Conservation (phyloP, 2,329 filamentous ascomycete species). For the Aspergillus viridinutans region DNA sequence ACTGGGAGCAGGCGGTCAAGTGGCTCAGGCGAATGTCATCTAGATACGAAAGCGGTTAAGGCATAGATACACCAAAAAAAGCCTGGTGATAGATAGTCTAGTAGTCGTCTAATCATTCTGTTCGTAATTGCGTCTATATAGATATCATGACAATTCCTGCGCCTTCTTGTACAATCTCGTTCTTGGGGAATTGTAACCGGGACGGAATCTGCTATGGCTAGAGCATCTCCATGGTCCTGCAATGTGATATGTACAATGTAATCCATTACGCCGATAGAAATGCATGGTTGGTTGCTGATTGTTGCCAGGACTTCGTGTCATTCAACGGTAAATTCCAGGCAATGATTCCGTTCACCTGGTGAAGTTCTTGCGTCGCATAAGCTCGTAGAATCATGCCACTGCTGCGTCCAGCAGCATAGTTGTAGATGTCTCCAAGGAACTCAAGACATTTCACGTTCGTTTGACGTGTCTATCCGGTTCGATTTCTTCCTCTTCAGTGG, state of each 20-base stretch:
- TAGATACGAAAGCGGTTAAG: not conserved
- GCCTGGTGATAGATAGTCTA: no score
- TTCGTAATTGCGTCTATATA: not conserved
- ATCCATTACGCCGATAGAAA: not conserved
- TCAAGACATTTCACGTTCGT: conserved; percentile 18
- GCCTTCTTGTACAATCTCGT: not conserved
- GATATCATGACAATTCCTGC: not conserved
- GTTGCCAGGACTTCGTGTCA: not conserved
- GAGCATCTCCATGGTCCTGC: not conserved
- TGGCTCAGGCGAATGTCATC: not conserved
- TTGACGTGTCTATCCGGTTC: conserved; percentile 21
- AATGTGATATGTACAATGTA: not conserved
- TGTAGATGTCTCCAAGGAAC: not conserved
- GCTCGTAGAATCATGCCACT: not conserved
- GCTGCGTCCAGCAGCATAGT: not conserved
- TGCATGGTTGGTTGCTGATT: not conserved
- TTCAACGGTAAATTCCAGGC: not conserved
- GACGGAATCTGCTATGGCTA: not conserved
- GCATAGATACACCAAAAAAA: not conserved
- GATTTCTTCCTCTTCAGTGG: conserved; percentile 11
- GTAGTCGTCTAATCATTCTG: not conserved
- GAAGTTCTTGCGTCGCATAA: not conserved
- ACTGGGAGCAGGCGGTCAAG: no score
- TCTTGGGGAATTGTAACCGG: not conserved
- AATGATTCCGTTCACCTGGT: not conserved